Base-by-base conservation (phyloP, 148 eudicot genomes). In the Rhododendron vialii region DNA sequence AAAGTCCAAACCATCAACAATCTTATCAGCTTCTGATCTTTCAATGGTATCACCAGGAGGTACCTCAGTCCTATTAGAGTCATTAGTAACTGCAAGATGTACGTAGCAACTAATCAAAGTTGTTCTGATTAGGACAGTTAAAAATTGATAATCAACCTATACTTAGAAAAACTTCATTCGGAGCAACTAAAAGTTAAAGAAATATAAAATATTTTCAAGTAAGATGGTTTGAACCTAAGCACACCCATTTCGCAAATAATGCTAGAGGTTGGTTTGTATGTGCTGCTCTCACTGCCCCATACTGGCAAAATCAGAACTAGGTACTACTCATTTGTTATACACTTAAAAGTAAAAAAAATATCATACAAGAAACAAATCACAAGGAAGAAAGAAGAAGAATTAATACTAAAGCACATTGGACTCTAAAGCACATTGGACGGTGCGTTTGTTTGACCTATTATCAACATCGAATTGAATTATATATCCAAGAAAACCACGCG, bases 1-100 rank as follows among this genome's bases (percentile, higher is more conserved):
- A 82, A 97, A 97, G 85, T 94, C 89, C 94, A 97, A 87, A 1
- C 92, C 92, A 85, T 97, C 99, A 33, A 97, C 96, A 83, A 97
- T 85, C 88, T 93, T 91, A 86, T 97, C 95, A 8, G 88, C 96
- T 76, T 92, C 98, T 51, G 93, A 89, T 78, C 71, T 87, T 71
- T 90, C 90, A 47, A 59, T 45, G 75, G 78, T 78, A 48, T 78
- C 78, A 84, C 89, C 88, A 38, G 86, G 48, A 30, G 92, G 84
- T 41, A 89, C 82, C 26, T 89, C 89, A 13, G 91, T 90, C 87
- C 92, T 89, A 20, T 82, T 92, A 8, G 92, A 88, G 76, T 95
- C 95, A 85, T 93, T 96, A 30, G 91, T 83, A 84, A 92, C 98
- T 96, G 92, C 85, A 85, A 86, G 13, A 13, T 3, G 36, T 81